Evolutionary conservation across 495 filamentous ascomycete species (phyloP).

Genomic region (Aspergillus coremiiformis): DNA sequence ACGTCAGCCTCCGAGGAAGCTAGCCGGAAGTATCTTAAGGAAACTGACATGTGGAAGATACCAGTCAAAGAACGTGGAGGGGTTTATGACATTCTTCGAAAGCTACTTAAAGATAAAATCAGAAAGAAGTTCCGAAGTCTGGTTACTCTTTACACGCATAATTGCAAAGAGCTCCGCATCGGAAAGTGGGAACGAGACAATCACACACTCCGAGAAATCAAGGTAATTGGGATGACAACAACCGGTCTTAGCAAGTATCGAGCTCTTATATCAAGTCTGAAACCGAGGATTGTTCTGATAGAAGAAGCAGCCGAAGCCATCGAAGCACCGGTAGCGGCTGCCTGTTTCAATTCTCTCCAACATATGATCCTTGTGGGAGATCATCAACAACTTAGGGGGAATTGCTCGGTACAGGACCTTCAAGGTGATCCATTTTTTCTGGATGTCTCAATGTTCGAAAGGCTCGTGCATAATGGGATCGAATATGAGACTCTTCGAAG

Average conservation of each 20-base stretch:
- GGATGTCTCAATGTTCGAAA: slow-evolving; percentile 67
- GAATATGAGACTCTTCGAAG: slow-evolving; percentile 50
- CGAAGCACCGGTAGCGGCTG: slow-evolving; percentile 57
- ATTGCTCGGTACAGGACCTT: slow-evolving; percentile 48
- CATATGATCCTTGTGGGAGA: slow-evolving; percentile 73
- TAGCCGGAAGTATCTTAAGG: slow-evolving; percentile 16
- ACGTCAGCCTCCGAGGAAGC: background rate
- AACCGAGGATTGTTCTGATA: slow-evolving; percentile 59
- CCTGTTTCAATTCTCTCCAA: slow-evolving; percentile 59
- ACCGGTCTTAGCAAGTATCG: slow-evolving; percentile 89
- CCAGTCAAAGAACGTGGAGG: slow-evolving; percentile 43
- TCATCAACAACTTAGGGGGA: slow-evolving; percentile 64
- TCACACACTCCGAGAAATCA: slow-evolving; percentile 42
- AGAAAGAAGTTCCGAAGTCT: slow-evolving; percentile 34
- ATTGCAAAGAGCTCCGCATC: slow-evolving; percentile 36
- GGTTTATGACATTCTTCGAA: slow-evolving; percentile 52
- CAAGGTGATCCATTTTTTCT: slow-evolving; percentile 52
- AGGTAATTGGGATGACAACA: slow-evolving; percentile 66
- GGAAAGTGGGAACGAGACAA: slow-evolving; percentile 51
- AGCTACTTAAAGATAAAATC: slow-evolving; percentile 36
- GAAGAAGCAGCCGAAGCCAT: slow-evolving; percentile 73
- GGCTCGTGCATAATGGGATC: slow-evolving; percentile 63
- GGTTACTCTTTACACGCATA: slow-evolving; percentile 35
- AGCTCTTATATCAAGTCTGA: slow-evolving; percentile 58
- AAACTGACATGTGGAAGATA: slow-evolving; percentile 51